Percentiles rank a stretch among this genome's conserved stretches.
These are phyloP conservation scores for Syzygium aromaticum DNA, from an alignment of 345 rosid genomes.

Conservation along the genomic window DNA sequence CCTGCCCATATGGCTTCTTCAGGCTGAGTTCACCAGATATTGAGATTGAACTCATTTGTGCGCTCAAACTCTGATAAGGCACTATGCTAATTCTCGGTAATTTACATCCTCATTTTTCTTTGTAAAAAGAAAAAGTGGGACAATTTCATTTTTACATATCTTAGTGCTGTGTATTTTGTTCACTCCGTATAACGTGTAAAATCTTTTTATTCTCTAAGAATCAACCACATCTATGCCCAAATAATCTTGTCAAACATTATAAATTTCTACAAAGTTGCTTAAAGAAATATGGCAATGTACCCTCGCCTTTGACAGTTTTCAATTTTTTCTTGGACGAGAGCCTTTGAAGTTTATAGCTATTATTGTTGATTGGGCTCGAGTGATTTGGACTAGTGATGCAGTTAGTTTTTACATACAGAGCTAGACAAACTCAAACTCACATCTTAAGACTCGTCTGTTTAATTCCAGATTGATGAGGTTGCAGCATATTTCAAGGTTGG, in stretches of 20 bases:
- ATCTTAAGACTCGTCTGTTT: neutral
- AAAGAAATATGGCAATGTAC: neutral
- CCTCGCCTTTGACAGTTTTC: neutral
- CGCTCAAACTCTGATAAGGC: neutral
- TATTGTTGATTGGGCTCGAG: neutral
- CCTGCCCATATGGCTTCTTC: neutral
- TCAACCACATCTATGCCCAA: neutral
- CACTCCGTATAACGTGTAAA: neutral
- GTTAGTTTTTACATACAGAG: neutral
- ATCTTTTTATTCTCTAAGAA: neutral
- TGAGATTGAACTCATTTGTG: neutral
- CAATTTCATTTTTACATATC: neutral
- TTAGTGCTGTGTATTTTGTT: neutral
- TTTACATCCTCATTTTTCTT: neutral
- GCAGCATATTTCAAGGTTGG: neutral
- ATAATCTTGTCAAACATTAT: neutral
- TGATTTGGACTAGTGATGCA: neutral
- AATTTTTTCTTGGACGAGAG: neutral
- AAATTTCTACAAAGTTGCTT: neutral
- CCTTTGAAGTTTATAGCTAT: neutral
- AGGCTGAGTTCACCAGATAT: neutral
- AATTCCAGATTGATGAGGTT: neutral
- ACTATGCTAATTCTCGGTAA: neutral
- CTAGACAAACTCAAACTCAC: neutral
- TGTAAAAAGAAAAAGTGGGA: neutral